These are phyloP conservation scores for Aspergillus luchuensis DNA, from an alignment of 2,329 filamentous ascomycete species.

Conservation along the genomic window DNA sequence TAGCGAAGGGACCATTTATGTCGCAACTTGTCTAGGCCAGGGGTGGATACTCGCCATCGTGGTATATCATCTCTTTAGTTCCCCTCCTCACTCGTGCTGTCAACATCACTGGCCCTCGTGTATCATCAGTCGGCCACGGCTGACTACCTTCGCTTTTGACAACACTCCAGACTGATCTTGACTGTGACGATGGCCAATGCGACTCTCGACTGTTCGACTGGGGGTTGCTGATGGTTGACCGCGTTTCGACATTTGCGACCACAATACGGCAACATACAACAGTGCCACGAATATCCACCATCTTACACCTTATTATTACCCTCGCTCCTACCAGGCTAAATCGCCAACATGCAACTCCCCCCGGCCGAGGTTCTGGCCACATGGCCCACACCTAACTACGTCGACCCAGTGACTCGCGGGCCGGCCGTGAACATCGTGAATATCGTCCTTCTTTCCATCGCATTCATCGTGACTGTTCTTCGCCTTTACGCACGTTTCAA, in stretches of 20 bases:
- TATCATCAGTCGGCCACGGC: neutral
- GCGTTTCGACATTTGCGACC: neutral
- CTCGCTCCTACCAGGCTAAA: neutral
- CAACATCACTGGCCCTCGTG: neutral
- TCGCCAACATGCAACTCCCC: constrained; percentile 40
- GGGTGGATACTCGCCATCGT: neutral
- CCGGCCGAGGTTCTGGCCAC: constrained; percentile 44
- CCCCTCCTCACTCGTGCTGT: constrained; percentile 2
- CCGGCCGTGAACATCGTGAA: constrained; percentile 47
- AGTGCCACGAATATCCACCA: neutral
- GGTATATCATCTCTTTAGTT: constrained; percentile 14
- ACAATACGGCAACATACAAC: neutral
- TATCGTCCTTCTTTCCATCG: constrained; percentile 42
- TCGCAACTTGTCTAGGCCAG: neutral
- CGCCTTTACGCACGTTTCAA: constrained; percentile 51
- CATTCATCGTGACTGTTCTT: constrained; percentile 44
- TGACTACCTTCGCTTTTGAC: neutral
- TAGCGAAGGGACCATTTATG: constrained; percentile 4
- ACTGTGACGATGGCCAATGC: constrained; percentile 15
- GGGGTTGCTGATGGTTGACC: constrained; percentile 14
- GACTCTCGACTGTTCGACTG: constrained; percentile 5
- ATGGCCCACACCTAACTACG: constrained; percentile 54
- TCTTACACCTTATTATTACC: neutral
- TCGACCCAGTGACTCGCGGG: constrained; percentile 49
- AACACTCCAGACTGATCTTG: neutral